Evolutionary conservation across 352 stramenopile genomes (phyloP), one percentile per base, ranked within the genome.

Genomic region (Globisporangium rhizosaccharum): DNA sequence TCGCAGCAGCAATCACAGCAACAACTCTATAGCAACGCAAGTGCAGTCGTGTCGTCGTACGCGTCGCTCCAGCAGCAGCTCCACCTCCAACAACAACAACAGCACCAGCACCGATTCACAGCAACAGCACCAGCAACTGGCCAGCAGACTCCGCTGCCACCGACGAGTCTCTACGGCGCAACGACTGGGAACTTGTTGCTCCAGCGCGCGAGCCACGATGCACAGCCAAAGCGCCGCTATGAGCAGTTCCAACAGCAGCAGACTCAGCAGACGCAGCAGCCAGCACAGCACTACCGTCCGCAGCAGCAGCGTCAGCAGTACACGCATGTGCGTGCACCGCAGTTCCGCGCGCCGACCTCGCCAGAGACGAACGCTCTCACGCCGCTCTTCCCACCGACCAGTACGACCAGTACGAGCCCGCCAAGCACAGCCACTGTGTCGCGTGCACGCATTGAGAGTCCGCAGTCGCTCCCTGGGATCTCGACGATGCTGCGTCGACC

Each of bases 381-480:
- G 25, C 37, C 28, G 33, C 36, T 47, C 37, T 49, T 56, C 23
- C 25, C 25, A 12, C 36, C 52, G 8, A 23, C 41, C 1, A 28
- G 37, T 8, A 26, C 49, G 6, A 3, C 18, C 3, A 6, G 26
- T 42, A 7, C 18, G 45, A 50, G 25, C 17, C 39, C 52, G 23
- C 23, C 52, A 23, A 23, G 36, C 37, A 25, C 25, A 10, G 52
- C 37, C 1, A 23, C 33, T 39, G 17, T 23, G 39, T 26, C 23
- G 42, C 23, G 12, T 14, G 9, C 41, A 2, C 14, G 37, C 7
- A 57, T 41, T 2, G 52, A 57, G 36, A 57, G 52, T 30, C 52
- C 52, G 17, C 52, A 37, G 52, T 57, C 52, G 23, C 52, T 57
- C 1, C 52, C 52, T 5, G 52, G 52, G 23, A 49, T 57, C 52